phyloP scores from a whole-genome alignment of 2,329 filamentous ascomycete genomes.

The Periconia sp. region DNA sequence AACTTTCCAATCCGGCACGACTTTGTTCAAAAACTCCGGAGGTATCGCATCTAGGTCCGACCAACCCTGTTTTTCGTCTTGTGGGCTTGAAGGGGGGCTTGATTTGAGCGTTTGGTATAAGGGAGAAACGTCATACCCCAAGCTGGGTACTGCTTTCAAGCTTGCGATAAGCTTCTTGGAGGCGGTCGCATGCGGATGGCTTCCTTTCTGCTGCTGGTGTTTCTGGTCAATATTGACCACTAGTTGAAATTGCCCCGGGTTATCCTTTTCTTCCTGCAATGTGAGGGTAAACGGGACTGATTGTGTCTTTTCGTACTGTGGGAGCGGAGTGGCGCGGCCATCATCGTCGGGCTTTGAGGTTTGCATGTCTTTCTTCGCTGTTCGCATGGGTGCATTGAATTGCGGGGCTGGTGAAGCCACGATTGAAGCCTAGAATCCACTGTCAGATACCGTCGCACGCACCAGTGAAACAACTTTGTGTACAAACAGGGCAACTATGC shows the following conservation, averaged over 20 bases:
- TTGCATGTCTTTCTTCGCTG: slow-evolving; percentile 12
- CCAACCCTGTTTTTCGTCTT: slow-evolving; percentile 29
- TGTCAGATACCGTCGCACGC: not conserved
- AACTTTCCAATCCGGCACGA: slow-evolving; percentile 33
- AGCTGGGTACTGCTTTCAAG: slow-evolving; percentile 16
- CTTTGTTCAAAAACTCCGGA: slow-evolving; percentile 30
- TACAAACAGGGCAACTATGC: not conserved
- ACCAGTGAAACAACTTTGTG: not conserved
- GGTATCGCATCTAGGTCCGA: slow-evolving; percentile 31
- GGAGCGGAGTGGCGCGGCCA: slow-evolving; percentile 28
- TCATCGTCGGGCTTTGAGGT: slow-evolving; percentile 14
- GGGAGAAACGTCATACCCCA: slow-evolving; percentile 15
- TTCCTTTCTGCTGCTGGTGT: slow-evolving; percentile 2
- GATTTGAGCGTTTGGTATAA: slow-evolving; percentile 23
- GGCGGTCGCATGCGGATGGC: slow-evolving; percentile 7
- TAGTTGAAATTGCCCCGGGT: slow-evolving; percentile 34
- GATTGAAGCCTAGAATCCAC: slow-evolving; percentile 18
- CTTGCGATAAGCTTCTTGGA: slow-evolving; percentile 15
- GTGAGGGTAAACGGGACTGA: slow-evolving; percentile 30
- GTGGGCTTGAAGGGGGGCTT: slow-evolving; percentile 27
- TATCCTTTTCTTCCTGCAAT: slow-evolving; percentile 32
- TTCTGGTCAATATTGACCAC: slow-evolving; percentile 31
- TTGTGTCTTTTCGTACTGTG: slow-evolving; percentile 30
- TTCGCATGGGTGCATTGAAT: slow-evolving; percentile 8
- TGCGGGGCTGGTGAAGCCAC: slow-evolving; percentile 24